These are phyloP conservation scores for Neonectria magnoliae DNA, from an alignment of 2,329 filamentous ascomycete species.

Conservation along the genomic window DNA sequence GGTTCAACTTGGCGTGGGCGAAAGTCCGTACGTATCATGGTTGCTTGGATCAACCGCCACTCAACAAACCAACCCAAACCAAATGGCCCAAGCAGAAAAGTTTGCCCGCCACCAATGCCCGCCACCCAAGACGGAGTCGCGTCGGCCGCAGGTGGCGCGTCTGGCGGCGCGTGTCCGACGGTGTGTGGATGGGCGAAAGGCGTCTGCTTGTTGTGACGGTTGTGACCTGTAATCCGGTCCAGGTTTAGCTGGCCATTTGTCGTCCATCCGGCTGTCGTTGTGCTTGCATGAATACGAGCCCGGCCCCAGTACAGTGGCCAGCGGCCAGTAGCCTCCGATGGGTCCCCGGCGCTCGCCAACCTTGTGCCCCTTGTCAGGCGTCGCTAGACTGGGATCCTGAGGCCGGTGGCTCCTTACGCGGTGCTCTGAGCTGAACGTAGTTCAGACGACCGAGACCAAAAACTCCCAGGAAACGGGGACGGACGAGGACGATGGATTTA, in stretches of 20 bases:
- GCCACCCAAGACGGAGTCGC: conserved; percentile 11
- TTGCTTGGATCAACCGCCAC: conserved; percentile 13
- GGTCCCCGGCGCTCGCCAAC: conserved; percentile 13
- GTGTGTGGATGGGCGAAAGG: conserved; percentile 29
- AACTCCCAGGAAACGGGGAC: background rate
- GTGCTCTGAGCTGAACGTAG: conserved; percentile 38
- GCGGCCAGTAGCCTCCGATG: conserved; percentile 17
- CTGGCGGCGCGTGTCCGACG: conserved; percentile 34
- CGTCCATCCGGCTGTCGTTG: conserved; percentile 22
- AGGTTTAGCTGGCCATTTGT: conserved; percentile 27
- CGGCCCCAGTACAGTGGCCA: conserved; percentile 1
- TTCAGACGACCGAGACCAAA: conserved; percentile 27
- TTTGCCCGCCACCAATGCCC: background rate
- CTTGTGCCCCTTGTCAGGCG: conserved; percentile 3
- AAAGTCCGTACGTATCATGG: background rate
- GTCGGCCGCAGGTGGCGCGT: conserved; percentile 30
- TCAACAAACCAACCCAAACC: conserved; percentile 2
- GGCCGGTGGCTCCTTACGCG: conserved; percentile 19
- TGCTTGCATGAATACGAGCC: conserved; percentile 43
- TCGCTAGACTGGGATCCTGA: conserved; percentile 15
- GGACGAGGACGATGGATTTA: conserved; percentile 2
- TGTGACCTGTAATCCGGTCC: conserved; percentile 30
- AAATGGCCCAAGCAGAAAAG: background rate
- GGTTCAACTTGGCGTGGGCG: background rate
- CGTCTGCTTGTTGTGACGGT: conserved; percentile 27